Percentiles rank a stretch among this genome's conserved stretches.
phyloP scores from a whole-genome alignment of 495 filamentous ascomycete species.

The Niebla homalea region DNA sequence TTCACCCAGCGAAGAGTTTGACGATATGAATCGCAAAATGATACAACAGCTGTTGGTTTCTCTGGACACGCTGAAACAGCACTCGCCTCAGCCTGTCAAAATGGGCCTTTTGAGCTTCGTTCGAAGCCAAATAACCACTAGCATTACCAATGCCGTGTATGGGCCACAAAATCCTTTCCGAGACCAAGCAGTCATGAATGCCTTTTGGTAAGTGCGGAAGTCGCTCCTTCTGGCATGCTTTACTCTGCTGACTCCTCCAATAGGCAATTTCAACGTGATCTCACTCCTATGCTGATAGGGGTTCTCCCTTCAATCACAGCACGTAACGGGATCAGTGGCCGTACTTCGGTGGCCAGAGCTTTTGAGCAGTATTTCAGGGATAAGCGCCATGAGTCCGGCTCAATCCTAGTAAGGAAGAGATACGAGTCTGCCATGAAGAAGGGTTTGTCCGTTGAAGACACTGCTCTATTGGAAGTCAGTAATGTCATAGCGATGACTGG shows the following conservation, averaged over 20 bases:
- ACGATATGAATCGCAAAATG: too few relatives aligned
- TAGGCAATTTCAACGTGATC: too few relatives aligned
- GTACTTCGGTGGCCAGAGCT: constrained; percentile 23
- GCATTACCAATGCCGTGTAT: constrained; percentile 37
- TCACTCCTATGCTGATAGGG: too few relatives aligned
- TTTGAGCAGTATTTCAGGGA: constrained; percentile 30
- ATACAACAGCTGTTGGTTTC: too few relatives aligned
- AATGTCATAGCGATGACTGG: constrained; percentile 28
- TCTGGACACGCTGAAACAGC: too few relatives aligned
- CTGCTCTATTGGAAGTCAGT: constrained; percentile 29
- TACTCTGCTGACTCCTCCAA: too few relatives aligned
- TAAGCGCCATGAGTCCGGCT: constrained; percentile 23
- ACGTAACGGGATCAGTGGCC: constrained; percentile 19
- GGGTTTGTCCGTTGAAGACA: constrained; percentile 26
- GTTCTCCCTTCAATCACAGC: too few relatives aligned
- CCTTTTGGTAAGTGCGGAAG: constrained; percentile 41
- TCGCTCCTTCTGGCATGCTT: too few relatives aligned
- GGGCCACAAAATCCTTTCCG: constrained; percentile 37
- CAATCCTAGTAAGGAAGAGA: constrained; percentile 21
- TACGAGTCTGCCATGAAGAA: constrained; percentile 22
- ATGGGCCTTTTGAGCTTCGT: constrained; percentile 24
- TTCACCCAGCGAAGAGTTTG: too few relatives aligned
- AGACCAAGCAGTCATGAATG: constrained; percentile 24
- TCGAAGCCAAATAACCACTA: constrained; percentile 28
- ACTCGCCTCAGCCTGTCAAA: too few relatives aligned